A percentile compares a stretch with the other conserved stretches of the same genome.
phyloP scores from a whole-genome alignment of 306 rosid genomes.

The Pterocarpus santalinus region DNA sequence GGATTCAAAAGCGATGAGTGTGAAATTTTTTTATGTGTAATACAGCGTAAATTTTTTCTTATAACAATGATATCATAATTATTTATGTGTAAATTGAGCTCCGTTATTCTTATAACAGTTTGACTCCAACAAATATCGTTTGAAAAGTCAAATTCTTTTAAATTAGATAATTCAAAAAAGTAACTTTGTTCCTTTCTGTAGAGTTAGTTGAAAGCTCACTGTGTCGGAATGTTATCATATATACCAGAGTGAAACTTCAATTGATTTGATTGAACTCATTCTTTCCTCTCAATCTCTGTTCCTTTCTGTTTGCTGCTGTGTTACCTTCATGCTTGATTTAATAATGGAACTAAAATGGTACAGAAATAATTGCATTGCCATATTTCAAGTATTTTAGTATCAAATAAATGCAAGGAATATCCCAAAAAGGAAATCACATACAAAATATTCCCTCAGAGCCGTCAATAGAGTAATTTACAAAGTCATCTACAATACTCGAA shows the following conservation, averaged over 20 bases:
- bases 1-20: too few species aligned
- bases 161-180: too few species aligned
- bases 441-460: not conserved
- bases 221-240: not conserved
- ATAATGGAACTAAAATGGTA: not conserved
- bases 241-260: not conserved
- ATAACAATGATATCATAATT: too few species aligned
- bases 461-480: not conserved
- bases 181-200: too few species aligned
- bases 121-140: too few species aligned
- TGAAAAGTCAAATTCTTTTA: too few species aligned
- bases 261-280: not conserved
- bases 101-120: too few species aligned
- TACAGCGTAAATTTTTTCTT: too few species aligned
- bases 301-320: not conserved
- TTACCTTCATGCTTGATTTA: not conserved
- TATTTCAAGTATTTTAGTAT: not conserved
- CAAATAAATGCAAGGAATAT: not conserved
- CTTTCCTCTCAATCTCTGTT: not conserved
- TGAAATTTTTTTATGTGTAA: too few species aligned
- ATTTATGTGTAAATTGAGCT: too few species aligned
- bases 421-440: not conserved
- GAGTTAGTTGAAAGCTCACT: not conserved
- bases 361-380: conserved; percentile 9
- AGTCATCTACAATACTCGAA: not conserved